phyloP scores from a whole-genome alignment of 2,329 filamentous ascomycete species.

The Ophiosphaerella herpotricha region DNA sequence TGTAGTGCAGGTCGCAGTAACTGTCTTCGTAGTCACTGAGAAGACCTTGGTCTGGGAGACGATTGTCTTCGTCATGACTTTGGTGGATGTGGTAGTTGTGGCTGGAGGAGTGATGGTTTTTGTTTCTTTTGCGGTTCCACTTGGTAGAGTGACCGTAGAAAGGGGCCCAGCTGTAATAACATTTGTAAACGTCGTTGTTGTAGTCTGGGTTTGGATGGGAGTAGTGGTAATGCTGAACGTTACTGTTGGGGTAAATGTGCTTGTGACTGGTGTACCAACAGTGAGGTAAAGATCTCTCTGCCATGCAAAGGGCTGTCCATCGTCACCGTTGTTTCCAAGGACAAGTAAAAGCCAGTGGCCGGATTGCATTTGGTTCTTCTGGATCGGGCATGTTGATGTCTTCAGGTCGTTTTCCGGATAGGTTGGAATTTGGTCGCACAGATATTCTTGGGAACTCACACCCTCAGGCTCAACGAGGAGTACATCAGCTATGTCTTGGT shows the following conservation, averaged over 20 bases:
- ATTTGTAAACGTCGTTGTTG: slow-evolving; percentile 28
- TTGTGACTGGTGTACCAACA: slow-evolving; percentile 38
- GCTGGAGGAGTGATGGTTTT: slow-evolving; percentile 39
- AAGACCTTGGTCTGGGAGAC: slow-evolving; percentile 32
- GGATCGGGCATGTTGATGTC: slow-evolving; percentile 50
- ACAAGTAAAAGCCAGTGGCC: slow-evolving; percentile 53
- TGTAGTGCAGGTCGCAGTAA: slow-evolving; percentile 45
- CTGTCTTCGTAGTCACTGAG: slow-evolving; percentile 40
- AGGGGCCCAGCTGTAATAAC: slow-evolving; percentile 33
- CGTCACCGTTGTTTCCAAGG: slow-evolving; percentile 51
- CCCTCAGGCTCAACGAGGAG: slow-evolving; percentile 50
- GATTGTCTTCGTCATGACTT: slow-evolving; percentile 32
- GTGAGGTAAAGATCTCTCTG: slow-evolving; percentile 46
- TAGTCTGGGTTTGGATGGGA: slow-evolving; percentile 29
- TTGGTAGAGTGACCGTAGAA: slow-evolving; percentile 38
- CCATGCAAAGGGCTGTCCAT: slow-evolving; percentile 51
- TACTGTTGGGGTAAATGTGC: slow-evolving; percentile 39
- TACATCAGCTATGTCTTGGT: slow-evolving; percentile 47
- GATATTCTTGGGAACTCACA: slow-evolving; percentile 36
- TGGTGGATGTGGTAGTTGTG: slow-evolving; percentile 30
- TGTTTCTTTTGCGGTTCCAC: slow-evolving; percentile 36
- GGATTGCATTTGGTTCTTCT: slow-evolving; percentile 50
- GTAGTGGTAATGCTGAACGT: slow-evolving; percentile 39
- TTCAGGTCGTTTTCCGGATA: slow-evolving; percentile 46
- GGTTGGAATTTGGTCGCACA: slow-evolving; percentile 49